phyloP scores from a whole-genome alignment of 371 early-diverging fungal species.

The Mucor lusitanicus region DNA sequence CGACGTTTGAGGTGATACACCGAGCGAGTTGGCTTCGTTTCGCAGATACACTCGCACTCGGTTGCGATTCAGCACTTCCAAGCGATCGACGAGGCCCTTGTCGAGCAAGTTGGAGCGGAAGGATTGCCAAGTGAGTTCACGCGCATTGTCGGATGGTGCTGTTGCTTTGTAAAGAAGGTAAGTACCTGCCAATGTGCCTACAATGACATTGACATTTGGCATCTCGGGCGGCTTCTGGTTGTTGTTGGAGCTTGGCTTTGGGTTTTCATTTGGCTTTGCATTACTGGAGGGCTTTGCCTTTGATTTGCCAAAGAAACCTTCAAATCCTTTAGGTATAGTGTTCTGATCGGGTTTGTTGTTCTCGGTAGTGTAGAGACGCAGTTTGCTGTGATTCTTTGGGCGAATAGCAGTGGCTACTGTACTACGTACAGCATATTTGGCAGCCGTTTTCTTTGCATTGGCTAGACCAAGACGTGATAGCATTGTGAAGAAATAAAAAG shows the following conservation, averaged over 20 bases:
- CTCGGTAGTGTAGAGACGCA: constrained; percentile 10
- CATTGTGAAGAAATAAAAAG: not conserved
- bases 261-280: not conserved
- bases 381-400: not conserved
- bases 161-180: constrained; percentile 58
- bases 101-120: constrained; percentile 88
- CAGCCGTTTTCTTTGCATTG: constrained; percentile 1
- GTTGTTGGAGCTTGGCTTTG: not conserved
- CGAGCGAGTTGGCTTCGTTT: constrained; percentile 63
- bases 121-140: constrained; percentile 91
- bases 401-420: not conserved
- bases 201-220: constrained; percentile 52
- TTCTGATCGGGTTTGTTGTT: constrained; percentile 15
- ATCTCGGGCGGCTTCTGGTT: constrained; percentile 30
- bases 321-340: constrained; percentile 38
- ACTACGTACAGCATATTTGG: constrained; percentile 6
- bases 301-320: constrained; percentile 41
- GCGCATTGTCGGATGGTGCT: constrained; percentile 48
- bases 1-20: constrained; percentile 30
- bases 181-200: constrained; percentile 52
- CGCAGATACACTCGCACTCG: constrained; percentile 81
- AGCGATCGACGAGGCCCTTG: constrained; percentile 88
- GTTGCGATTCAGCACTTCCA: constrained; percentile 85
- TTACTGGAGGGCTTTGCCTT: constrained; percentile 17
- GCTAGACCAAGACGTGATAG: not conserved